Conservation (phyloP, 2,329 filamentous ascomycete species). For the Blastomyces silverae region DNA sequence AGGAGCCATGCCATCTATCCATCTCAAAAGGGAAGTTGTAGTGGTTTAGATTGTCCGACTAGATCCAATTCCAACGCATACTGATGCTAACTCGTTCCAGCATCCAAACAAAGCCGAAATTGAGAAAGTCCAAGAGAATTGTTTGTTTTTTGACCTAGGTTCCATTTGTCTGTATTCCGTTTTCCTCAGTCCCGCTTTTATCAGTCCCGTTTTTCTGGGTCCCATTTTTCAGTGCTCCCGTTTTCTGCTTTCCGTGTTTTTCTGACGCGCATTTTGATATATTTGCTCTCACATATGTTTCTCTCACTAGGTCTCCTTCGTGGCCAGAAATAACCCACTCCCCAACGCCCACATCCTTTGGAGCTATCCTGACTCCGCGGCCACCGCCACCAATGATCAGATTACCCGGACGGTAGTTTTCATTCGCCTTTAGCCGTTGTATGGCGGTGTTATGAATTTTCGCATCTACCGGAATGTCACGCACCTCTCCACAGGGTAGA, state of each 20-base stretch:
- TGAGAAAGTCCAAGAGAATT: not conserved
- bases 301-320: slow-evolving; percentile 60
- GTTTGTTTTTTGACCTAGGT: not conserved
- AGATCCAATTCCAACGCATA: not conserved
- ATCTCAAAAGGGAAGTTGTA: not conserved
- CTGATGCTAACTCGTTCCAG: not conserved
- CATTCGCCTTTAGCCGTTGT: slow-evolving; percentile 58
- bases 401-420: slow-evolving; percentile 66
- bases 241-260: not conserved
- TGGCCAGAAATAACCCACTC: slow-evolving; percentile 63
- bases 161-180: not conserved
- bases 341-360: slow-evolving; percentile 58
- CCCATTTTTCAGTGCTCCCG: not conserved
- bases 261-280: slow-evolving; percentile 17
- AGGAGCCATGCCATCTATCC: not conserved
- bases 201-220: not conserved
- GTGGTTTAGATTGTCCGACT: not conserved
- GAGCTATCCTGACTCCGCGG: slow-evolving; percentile 57
- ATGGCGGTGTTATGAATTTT: slow-evolving; percentile 69
- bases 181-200: not conserved
- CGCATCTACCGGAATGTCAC: slow-evolving; percentile 65
- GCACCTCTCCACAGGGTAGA: slow-evolving; percentile 66
- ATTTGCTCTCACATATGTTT: slow-evolving; percentile 54
- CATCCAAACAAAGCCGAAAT: not conserved
- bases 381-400: slow-evolving; percentile 74